A percentile compares a stretch with the other conserved stretches of the same genome.
phyloP scores from a whole-genome alignment of 805 yeast species.

The Ogataea ramenticola region DNA sequence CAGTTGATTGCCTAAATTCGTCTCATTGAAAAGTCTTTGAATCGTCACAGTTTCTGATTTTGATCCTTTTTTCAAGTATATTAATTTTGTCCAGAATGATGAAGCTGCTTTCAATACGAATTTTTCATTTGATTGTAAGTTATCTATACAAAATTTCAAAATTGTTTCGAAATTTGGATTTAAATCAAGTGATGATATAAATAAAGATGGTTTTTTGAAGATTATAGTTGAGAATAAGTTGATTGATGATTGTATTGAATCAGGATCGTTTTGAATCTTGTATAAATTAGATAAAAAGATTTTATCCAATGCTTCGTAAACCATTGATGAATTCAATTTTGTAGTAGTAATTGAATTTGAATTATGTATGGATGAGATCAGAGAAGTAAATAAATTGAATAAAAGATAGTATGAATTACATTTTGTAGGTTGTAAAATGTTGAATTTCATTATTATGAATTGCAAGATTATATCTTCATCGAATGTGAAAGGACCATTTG shows the following conservation, averaged over 20 bases:
- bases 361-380: conserved; percentile 31
- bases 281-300: conserved; percentile 30
- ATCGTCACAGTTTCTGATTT: conserved; percentile 29
- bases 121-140: conserved; percentile 42
- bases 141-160: conserved; percentile 29
- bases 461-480: conserved; percentile 31
- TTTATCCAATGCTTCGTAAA: conserved; percentile 22
- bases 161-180: conserved; percentile 12
- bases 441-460: conserved; percentile 30
- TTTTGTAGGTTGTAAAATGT: conserved; percentile 12
- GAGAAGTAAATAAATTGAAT: conserved; percentile 37
- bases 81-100: conserved; percentile 47
- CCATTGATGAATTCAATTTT: no score
- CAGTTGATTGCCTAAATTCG: conserved; percentile 22
- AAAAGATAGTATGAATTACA: conserved; percentile 33
- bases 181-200: conserved; percentile 28
- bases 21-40: conserved; percentile 17
- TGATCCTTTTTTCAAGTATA: conserved; percentile 37
- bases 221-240: conserved; percentile 44
- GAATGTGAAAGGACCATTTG: conserved; percentile 59
- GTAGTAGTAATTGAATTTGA: no score
- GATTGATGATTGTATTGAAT: conserved; percentile 43
- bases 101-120: conserved; percentile 46
- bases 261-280: conserved; percentile 47
- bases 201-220: conserved; percentile 40